A percentile compares a stretch with the other conserved stretches of the same genome.
Conservation (phyloP, 2,329 filamentous ascomycete genomes). For the Pseudogymnoascus destructans region DNA sequence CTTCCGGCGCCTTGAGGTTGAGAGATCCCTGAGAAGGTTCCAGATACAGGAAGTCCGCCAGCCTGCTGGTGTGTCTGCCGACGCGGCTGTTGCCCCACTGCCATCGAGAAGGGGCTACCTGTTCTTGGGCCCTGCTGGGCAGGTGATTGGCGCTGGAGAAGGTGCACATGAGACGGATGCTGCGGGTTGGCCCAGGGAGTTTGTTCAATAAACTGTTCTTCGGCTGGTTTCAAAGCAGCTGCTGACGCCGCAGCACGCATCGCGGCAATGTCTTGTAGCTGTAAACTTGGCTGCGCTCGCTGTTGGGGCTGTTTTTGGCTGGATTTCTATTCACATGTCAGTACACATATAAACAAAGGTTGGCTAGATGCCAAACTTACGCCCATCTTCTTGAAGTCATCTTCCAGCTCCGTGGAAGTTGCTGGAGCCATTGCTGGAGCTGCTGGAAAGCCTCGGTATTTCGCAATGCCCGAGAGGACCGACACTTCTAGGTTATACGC, state of each 20-base stretch:
- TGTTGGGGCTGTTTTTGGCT: slow-evolving; percentile 20
- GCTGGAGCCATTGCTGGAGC: slow-evolving; percentile 73
- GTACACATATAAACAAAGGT: slow-evolving; percentile 15
- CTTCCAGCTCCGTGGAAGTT: slow-evolving; percentile 60
- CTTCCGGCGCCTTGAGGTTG: background rate
- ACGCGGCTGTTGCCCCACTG: slow-evolving; percentile 23
- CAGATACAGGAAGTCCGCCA: slow-evolving; percentile 22
- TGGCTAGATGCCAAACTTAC: slow-evolving; percentile 39
- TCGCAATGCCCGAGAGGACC: slow-evolving; percentile 76
- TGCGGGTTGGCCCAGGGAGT: slow-evolving; percentile 90
- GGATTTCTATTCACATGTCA: slow-evolving; percentile 15
- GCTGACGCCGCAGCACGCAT: slow-evolving; percentile 23
- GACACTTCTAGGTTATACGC: slow-evolving; percentile 95
- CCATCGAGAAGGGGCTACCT: slow-evolving; percentile 25
- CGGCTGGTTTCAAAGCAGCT: slow-evolving; percentile 43
- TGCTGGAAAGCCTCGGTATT: slow-evolving; percentile 91
- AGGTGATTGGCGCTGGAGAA: slow-evolving; percentile 30
- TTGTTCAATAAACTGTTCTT: slow-evolving; percentile 77
- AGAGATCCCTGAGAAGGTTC: slow-evolving; percentile 22
- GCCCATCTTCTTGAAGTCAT: slow-evolving; percentile 80
- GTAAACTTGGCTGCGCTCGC: slow-evolving; percentile 17
- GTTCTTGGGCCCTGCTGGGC: slow-evolving; percentile 28
- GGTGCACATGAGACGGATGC: slow-evolving; percentile 48
- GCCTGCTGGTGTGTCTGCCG: slow-evolving; percentile 29
- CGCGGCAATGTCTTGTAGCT: slow-evolving; percentile 25